Evolutionary conservation across 2,329 filamentous ascomycete genomes (phyloP).

Genomic region (Geosmithia flava): DNA sequence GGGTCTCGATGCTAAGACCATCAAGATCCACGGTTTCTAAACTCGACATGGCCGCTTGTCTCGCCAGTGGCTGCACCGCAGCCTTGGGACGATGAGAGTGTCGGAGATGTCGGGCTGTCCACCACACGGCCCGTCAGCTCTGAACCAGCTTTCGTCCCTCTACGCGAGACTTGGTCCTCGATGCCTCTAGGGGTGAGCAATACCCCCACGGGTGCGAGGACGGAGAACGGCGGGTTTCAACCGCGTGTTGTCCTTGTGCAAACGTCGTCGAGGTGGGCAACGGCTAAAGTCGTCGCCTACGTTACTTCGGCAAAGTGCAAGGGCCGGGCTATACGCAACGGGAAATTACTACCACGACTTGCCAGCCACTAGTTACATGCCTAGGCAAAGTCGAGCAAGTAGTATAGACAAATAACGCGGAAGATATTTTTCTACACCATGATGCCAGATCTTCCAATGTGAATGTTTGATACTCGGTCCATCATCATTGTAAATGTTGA

Average conservation of each 20-base stretch:
- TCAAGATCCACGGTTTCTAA: conserved; percentile 65
- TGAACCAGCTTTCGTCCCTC: not conserved
- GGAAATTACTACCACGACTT: conserved; percentile 13
- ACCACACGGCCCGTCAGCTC: not conserved
- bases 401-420: conserved; percentile 15
- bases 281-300: not conserved
- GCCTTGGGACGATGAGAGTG: conserved; percentile 14
- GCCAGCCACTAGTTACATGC: conserved; percentile 19
- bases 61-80: conserved; percentile 17
- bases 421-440: not conserved
- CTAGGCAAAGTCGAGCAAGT: conserved; percentile 18
- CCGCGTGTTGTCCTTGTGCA: not conserved
- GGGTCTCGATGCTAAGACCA: conserved; percentile 89
- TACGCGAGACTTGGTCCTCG: not conserved
- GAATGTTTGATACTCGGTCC: not conserved
- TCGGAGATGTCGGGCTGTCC: conserved; percentile 10
- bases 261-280: not conserved
- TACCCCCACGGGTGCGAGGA: conserved; percentile 13
- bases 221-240: not conserved
- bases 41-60: conserved; percentile 24
- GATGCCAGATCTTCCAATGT: not conserved
- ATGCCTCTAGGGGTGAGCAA: conserved; percentile 8
- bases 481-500: not conserved
- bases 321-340: conserved; percentile 17
- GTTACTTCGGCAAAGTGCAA: not conserved